Evolutionary conservation across 2,329 filamentous ascomycete genomes (phyloP).

Genomic region (Periconia sp.): DNA sequence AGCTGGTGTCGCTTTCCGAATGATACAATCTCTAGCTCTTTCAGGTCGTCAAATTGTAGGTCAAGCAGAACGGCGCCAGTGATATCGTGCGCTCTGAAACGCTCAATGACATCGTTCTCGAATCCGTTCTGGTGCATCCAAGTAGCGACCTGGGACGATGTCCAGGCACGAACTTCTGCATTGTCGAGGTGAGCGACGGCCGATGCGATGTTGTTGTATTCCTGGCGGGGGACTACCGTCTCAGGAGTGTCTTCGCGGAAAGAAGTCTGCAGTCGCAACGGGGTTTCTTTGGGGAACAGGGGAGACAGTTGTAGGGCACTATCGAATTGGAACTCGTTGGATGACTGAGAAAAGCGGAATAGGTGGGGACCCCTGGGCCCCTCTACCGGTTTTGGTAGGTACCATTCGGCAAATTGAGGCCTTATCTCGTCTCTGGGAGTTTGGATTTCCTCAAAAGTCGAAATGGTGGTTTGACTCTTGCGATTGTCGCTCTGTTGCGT

Average conservation of each 20-base stretch:
- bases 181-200: slow-evolving; percentile 61
- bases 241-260: slow-evolving; percentile 42
- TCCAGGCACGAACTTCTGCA: slow-evolving; percentile 65
- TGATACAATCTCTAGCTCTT: slow-evolving; percentile 77
- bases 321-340: slow-evolving; percentile 54
- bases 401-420: slow-evolving; percentile 62
- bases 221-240: slow-evolving; percentile 38
- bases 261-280: slow-evolving; percentile 44
- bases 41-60: slow-evolving; percentile 86
- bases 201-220: slow-evolving; percentile 56
- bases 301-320: slow-evolving; percentile 70
- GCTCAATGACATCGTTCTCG: slow-evolving; percentile 74
- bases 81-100: slow-evolving; percentile 91
- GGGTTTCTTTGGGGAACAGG: slow-evolving; percentile 65
- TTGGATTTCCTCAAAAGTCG: slow-evolving; percentile 79
- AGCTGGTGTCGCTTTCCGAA: slow-evolving; percentile 79
- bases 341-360: slow-evolving; percentile 71
- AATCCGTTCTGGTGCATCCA: slow-evolving; percentile 86
- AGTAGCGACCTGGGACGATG: slow-evolving; percentile 74
- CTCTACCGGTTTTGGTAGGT: slow-evolving; percentile 67
- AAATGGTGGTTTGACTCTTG: slow-evolving; percentile 81
- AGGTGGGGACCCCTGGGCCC: slow-evolving; percentile 85
- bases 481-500: slow-evolving; percentile 56
- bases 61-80: slow-evolving; percentile 83
- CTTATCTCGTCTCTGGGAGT: slow-evolving; percentile 68